Base-by-base conservation (phyloP, 2,329 filamentous ascomycete genomes). In the Metarhizium anisopliae region DNA sequence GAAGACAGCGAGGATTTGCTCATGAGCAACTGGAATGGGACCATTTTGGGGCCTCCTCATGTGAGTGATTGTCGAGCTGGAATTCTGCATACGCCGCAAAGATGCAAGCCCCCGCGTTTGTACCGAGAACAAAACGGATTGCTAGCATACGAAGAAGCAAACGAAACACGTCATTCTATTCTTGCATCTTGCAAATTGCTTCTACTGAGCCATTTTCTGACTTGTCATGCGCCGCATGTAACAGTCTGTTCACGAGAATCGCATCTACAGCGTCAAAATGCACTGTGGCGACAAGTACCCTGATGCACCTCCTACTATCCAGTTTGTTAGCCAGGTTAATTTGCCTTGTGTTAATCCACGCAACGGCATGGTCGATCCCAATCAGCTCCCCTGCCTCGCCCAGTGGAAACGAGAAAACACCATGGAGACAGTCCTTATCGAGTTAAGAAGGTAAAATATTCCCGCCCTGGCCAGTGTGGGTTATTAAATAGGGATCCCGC, bases 11-110 rank as follows among this genome's bases (percentile, higher is more conserved):
- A 96, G 68, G 94, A 99, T 68, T 82, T 96, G 61, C 83, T 94
- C 72, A 96, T 99, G 92, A 93, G 89, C 61, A 91, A 96, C 78
- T 99, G 94, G 94, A 96, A 95, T 68, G 94, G 93, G 66, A 99
- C 94, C 16, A 97, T 99, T 62, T 85, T 96, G 52, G 94, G 94
- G 1, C 94, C 94, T 63, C 93, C 94, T 70, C 92, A 97, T 72
- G 94, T 96, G 50, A 56, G 56, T 45, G 2, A 25, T 25, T 25
- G 25, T 25, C 25, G 25, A 25, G 4, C 25, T 25, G 25, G 25
- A 25, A 25, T 25, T 25, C 25, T 25, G 25, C 25, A 25, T 25
- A 25, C 25, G 25, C 25, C 4, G 25, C 25, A 25, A 25, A 25
- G 25, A 25, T 25, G 25, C 3, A 25, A 25, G 25, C 25, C 25